Evolutionary conservation across 495 filamentous ascomycete species (phyloP).

Genomic region (Elasticomyces elasticus): DNA sequence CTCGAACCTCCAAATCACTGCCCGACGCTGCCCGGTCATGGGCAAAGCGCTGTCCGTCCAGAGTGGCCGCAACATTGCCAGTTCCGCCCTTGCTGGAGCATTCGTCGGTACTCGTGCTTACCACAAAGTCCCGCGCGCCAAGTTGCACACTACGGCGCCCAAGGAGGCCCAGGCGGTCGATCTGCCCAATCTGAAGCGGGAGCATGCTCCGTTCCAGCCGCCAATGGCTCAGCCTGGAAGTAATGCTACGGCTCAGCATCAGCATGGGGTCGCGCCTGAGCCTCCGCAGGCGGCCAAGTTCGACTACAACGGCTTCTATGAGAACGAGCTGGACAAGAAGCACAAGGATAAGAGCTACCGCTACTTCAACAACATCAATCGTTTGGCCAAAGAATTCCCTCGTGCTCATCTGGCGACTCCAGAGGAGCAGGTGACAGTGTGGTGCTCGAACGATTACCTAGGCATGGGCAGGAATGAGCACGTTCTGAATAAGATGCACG

Average conservation of each 20-base stretch:
- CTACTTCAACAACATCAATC: slow-evolving; percentile 99
- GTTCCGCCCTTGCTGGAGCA: slow-evolving; percentile 35
- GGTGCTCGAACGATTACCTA: slow-evolving; percentile 98
- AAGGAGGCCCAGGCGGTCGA: slow-evolving; percentile 66
- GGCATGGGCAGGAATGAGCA: slow-evolving; percentile 90
- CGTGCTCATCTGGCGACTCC: slow-evolving; percentile 78
- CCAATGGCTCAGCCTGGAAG: neutral
- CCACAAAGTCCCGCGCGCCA: slow-evolving; percentile 50
- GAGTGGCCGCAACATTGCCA: slow-evolving; percentile 41
- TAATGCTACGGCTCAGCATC: slow-evolving; percentile 3
- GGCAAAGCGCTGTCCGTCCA: slow-evolving; percentile 70
- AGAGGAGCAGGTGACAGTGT: slow-evolving; percentile 89
- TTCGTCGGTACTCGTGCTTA: slow-evolving; percentile 39
- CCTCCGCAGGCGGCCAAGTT: slow-evolving; percentile 51
- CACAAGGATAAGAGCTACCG: slow-evolving; percentile 99
- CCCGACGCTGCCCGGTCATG: slow-evolving; percentile 95
- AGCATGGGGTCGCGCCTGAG: slow-evolving; percentile 22
- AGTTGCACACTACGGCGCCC: slow-evolving; percentile 65
- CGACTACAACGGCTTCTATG: slow-evolving; percentile 86
- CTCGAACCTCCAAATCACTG: slow-evolving; percentile 91
- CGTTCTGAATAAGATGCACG: slow-evolving; percentile 85
- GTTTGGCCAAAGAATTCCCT: slow-evolving; percentile 90
- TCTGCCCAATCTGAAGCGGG: slow-evolving; percentile 47
- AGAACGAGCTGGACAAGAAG: slow-evolving; percentile 86
- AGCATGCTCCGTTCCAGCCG: slow-evolving; percentile 29